phyloP scores from a whole-genome alignment of 768 basidiomycete genomes.

The Hortiboletus campestris region DNA sequence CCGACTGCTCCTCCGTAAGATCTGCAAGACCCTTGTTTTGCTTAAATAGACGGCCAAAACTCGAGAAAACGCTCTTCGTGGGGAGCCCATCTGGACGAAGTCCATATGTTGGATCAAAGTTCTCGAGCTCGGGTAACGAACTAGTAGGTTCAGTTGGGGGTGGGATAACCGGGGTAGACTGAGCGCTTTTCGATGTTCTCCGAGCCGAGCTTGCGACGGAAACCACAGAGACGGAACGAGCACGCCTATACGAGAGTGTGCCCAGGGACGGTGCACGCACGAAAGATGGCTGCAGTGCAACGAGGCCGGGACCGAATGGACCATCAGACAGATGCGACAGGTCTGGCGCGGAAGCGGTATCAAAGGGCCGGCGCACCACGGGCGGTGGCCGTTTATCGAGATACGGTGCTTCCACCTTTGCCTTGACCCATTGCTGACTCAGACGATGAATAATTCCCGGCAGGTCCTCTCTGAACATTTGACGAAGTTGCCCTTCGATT shows the following conservation, averaged over 20 bases:
- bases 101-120: conserved; percentile 96
- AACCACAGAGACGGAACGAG: conserved; percentile 42
- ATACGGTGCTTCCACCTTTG: conserved; percentile 92
- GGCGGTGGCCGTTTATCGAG: conserved; percentile 52
- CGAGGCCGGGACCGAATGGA: conserved; percentile 5
- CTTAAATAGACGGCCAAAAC: conserved; percentile 72
- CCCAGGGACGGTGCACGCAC: conserved; percentile 23
- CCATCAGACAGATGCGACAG: conserved; percentile 23
- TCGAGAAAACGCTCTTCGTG: conserved; percentile 74
- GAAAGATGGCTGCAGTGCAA: conserved; percentile 26
- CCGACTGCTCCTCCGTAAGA: conserved; percentile 64
- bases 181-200: conserved; percentile 21
- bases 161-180: conserved; percentile 20
- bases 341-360: conserved; percentile 46
- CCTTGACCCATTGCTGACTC: conserved; percentile 93
- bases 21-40: conserved; percentile 73
- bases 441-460: conserved; percentile 96
- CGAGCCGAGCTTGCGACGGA: conserved; percentile 38
- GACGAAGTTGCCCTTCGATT: conserved; percentile 94
- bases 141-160: conserved; percentile 24
- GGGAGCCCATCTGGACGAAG: conserved; percentile 90
- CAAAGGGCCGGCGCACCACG: conserved; percentile 32
- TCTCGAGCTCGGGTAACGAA: conserved; percentile 56
- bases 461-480: conserved; percentile 97
- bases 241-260: conserved; percentile 21